Conservation (phyloP, 163 green algal genomes). For the Chloromonas sp. region DNA sequence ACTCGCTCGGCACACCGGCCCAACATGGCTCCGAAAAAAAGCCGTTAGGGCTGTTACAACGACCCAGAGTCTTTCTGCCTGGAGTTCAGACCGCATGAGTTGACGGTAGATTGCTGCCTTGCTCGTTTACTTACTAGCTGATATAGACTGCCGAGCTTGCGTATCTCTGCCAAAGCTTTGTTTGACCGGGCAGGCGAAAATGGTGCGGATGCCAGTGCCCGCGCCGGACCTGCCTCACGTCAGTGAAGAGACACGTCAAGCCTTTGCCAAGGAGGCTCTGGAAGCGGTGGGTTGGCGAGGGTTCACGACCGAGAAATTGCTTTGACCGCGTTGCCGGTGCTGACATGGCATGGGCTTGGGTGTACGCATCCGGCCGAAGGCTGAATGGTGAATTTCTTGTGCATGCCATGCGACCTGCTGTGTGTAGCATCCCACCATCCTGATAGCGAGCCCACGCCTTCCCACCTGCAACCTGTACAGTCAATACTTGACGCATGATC, state of each 20-base stretch:
- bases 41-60: background rate
- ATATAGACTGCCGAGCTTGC: background rate
- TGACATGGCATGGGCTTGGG: too few relatives aligned
- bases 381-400: too few relatives aligned
- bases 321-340: too few relatives aligned
- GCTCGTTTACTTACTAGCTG: too few relatives aligned
- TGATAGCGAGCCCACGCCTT: too few relatives aligned
- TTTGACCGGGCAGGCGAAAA: background rate
- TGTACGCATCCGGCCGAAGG: too few relatives aligned
- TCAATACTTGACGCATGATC: too few relatives aligned
- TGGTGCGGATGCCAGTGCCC: background rate
- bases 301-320: background rate
- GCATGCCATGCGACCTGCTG: too few relatives aligned
- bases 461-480: too few relatives aligned
- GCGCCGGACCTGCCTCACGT: background rate
- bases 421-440: too few relatives aligned
- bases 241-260: background rate
- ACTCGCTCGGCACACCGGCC: background rate
- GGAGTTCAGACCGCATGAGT: too few relatives aligned
- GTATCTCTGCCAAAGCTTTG: background rate
- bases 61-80: background rate
- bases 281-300: background rate
- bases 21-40: background rate
- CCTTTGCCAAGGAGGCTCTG: background rate
- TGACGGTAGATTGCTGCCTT: background rate